These are phyloP conservation scores for Suillus luteus DNA, from an alignment of 768 basidiomycete species.

Conservation along the genomic window DNA sequence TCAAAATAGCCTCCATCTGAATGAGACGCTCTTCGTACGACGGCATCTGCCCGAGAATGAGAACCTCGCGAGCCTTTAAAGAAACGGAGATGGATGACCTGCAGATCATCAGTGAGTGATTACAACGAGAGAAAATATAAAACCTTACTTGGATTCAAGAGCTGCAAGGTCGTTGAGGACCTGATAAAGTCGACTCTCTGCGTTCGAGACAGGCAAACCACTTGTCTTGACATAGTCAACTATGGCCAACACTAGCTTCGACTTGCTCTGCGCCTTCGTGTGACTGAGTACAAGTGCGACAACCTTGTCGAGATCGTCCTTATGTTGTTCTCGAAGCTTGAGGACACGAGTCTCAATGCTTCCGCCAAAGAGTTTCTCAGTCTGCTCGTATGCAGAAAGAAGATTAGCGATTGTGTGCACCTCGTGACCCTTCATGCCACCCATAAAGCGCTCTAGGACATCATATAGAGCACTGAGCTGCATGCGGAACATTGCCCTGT, in stretches of 20 bases:
- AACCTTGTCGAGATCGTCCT: slow-evolving; percentile 89
- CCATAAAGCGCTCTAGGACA: slow-evolving; percentile 75
- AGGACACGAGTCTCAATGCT: slow-evolving; percentile 93
- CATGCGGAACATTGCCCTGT: slow-evolving; percentile 75
- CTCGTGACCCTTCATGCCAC: slow-evolving; percentile 88
- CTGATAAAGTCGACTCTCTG: slow-evolving; percentile 72
- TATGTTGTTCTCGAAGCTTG: slow-evolving; percentile 87
- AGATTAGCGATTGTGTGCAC: slow-evolving; percentile 74
- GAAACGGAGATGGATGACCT: slow-evolving; percentile 91
- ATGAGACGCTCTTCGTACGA: slow-evolving; percentile 91
- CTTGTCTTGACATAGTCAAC: slow-evolving; percentile 89
- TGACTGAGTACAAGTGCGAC: slow-evolving; percentile 89
- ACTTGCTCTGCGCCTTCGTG: slow-evolving; percentile 92
- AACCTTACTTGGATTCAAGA: slow-evolving; percentile 77
- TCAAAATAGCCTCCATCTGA: slow-evolving; percentile 95
- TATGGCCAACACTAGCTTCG: slow-evolving; percentile 81
- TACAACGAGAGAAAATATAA: background rate
- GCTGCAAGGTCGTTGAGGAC: slow-evolving; percentile 81
- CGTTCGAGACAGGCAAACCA: slow-evolving; percentile 70
- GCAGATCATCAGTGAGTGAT: slow-evolving; percentile 15
- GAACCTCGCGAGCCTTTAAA: slow-evolving; percentile 94
- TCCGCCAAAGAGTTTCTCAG: slow-evolving; percentile 92
- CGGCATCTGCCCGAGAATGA: slow-evolving; percentile 95
- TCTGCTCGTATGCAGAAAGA: slow-evolving; percentile 76
- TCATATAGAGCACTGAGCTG: slow-evolving; percentile 72